A percentile compares a stretch with the other conserved stretches of the same genome.
phyloP scores from a whole-genome alignment of 164 flowering plant species.

The Nelumbo lutea region DNA sequence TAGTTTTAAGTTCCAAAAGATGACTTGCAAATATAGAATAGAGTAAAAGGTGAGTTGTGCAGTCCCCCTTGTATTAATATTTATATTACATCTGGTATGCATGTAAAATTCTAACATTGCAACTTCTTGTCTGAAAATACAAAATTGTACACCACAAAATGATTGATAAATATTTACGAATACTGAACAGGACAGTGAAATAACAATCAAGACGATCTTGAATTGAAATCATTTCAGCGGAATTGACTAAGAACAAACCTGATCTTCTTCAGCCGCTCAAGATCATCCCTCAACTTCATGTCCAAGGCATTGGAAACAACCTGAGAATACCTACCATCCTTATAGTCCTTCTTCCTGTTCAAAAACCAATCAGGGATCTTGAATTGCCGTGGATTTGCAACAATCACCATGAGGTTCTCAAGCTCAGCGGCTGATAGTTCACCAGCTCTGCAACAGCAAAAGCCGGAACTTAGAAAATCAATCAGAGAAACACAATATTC shows the following conservation, averaged over 20 bases:
- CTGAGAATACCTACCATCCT: constrained; percentile 23
- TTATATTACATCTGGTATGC: no score
- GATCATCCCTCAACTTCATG: constrained; percentile 19
- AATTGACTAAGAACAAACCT: constrained; percentile 6
- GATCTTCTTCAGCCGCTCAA: constrained; percentile 18
- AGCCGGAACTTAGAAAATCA: neutral
- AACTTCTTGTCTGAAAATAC: no score
- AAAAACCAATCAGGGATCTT: constrained; percentile 21
- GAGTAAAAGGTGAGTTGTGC: no score
- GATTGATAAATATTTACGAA: no score
- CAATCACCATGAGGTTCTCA: constrained; percentile 18
- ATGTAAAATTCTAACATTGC: no score
- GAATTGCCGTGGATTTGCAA: constrained; percentile 17
- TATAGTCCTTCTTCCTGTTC: constrained; percentile 22
- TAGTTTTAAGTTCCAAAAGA: no score
- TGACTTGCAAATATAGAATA: no score
- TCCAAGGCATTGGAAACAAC: constrained; percentile 20
- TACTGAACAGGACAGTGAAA: no score
- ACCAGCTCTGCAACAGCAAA: constrained; percentile 15
- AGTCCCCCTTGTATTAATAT: no score
- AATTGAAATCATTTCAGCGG: no score
- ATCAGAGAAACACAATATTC: neutral
- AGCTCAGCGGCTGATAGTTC: constrained; percentile 17
- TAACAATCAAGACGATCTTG: no score
- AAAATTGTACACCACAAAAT: no score